phyloP scores from a whole-genome alignment of 2,329 filamentous ascomycete species.

The Dactylellina parvicollis region DNA sequence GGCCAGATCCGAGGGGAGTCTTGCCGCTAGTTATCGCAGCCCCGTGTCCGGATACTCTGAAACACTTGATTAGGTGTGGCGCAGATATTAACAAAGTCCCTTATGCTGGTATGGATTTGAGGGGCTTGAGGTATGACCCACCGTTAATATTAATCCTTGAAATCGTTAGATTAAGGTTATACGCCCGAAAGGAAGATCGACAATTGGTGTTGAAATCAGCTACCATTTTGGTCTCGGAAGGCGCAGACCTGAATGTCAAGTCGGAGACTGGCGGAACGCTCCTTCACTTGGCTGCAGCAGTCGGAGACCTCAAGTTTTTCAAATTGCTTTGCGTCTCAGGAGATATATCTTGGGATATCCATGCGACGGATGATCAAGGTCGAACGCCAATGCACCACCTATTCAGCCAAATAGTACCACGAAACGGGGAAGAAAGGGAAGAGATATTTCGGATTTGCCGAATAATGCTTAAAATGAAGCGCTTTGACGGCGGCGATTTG shows the following conservation, averaged over 20 bases:
- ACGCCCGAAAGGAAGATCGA: background rate
- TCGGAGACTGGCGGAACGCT: background rate
- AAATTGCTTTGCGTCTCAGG: conserved; percentile 29
- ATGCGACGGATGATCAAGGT: background rate
- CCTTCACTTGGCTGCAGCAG: conserved; percentile 15
- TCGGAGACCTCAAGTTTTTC: conserved; percentile 28
- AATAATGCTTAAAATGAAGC: conserved; percentile 34
- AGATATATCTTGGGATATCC: conserved; percentile 36
- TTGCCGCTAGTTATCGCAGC: conserved; percentile 11
- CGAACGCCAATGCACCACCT: conserved; percentile 21
- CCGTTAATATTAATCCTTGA: conserved; percentile 10
- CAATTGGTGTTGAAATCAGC: background rate
- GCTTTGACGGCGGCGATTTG: conserved; percentile 2
- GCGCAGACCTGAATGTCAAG: conserved; percentile 13
- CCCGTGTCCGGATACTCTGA: background rate
- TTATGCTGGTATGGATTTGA: no score
- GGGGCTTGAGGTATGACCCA: background rate
- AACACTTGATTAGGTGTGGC: conserved; percentile 1
- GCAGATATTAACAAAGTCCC: conserved; percentile 17
- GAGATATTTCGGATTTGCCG: conserved; percentile 21
- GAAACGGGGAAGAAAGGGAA: background rate
- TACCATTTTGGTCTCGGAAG: conserved; percentile 9
- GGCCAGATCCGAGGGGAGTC: background rate
- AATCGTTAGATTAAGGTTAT: background rate
- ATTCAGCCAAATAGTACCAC: background rate